phyloP scores from a whole-genome alignment of 2,329 filamentous ascomycete species.

The Stachybotrys echinatus region DNA sequence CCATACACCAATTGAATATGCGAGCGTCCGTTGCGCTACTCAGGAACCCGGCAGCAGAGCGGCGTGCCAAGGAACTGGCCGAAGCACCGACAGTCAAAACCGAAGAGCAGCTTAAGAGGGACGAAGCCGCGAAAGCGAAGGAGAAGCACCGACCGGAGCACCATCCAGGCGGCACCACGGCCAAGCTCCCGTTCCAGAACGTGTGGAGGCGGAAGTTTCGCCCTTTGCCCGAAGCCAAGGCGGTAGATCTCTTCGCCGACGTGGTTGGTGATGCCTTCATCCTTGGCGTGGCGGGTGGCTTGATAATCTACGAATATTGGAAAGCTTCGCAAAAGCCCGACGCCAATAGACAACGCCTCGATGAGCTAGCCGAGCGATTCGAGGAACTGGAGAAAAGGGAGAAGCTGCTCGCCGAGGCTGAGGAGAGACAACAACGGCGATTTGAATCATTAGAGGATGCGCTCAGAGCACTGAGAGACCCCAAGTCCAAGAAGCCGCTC shows the following conservation, averaged over 20 bases:
- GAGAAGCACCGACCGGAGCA: conserved; percentile 26
- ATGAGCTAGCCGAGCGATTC: conserved; percentile 41
- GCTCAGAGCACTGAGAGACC: conserved; percentile 44
- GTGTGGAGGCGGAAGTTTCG: conserved; percentile 60
- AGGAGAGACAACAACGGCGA: conserved; percentile 40
- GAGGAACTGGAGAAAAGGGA: conserved; percentile 45
- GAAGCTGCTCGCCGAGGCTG: conserved; percentile 39
- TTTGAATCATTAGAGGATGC: conserved; percentile 50
- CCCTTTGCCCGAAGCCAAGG: conserved; percentile 58
- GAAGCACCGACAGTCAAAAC: conserved; percentile 62
- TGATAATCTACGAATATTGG: conserved; percentile 60
- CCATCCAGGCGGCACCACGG: conserved; percentile 11
- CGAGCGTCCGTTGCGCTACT: conserved; percentile 54
- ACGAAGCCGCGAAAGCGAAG: conserved; percentile 50
- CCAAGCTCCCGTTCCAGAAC: conserved; percentile 34
- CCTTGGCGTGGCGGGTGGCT: conserved; percentile 47
- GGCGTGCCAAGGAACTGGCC: conserved; percentile 55
- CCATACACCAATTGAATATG: conserved; percentile 64
- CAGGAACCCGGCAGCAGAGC: conserved; percentile 52
- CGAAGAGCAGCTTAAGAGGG: conserved; percentile 52
- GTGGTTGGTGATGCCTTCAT: conserved; percentile 61
- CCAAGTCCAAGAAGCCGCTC: conserved; percentile 51
- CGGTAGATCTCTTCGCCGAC: conserved; percentile 62
- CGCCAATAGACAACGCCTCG: conserved; percentile 46
- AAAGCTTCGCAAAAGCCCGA: conserved; percentile 57